phyloP scores from a whole-genome alignment of 2,329 filamentous ascomycete species.

The Alternaria hordeiaustralica region DNA sequence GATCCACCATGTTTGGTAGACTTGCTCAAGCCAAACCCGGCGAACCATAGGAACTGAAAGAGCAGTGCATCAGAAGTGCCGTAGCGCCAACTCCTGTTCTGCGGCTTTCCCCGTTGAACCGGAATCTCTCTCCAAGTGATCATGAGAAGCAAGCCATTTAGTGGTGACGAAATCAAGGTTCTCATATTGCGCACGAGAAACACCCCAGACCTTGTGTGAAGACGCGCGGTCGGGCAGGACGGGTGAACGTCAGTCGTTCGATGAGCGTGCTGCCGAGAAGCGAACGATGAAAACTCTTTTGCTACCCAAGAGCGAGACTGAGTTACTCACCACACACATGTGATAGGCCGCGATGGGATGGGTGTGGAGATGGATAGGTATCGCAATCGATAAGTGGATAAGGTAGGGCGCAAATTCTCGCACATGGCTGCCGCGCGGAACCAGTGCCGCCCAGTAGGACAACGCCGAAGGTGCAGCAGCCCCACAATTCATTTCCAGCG shows the following conservation, averaged over 20 bases:
- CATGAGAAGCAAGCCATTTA: conserved; percentile 2
- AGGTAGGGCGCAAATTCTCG: conserved; percentile 31
- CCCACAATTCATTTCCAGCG: conserved; percentile 44
- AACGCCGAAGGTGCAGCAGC: conserved; percentile 20
- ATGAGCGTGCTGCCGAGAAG: conserved; percentile 17
- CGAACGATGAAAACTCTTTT: conserved; percentile 30
- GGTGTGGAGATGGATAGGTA: conserved; percentile 37
- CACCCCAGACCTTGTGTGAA: conserved; percentile 8
- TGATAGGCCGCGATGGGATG: conserved; percentile 23
- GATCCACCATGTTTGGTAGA: neutral
- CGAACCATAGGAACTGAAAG: neutral
- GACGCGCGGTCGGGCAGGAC: conserved; percentile 20
- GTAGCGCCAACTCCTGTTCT: conserved; percentile 8
- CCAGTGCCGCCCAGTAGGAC: conserved; percentile 25
- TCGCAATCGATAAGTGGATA: conserved; percentile 48
- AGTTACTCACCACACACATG: conserved; percentile 8
- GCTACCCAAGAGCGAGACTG: conserved; percentile 14
- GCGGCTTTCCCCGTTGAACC: conserved; percentile 14
- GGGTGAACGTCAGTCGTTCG: conserved; percentile 5
- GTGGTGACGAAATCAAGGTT: conserved; percentile 13
- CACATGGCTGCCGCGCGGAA: conserved; percentile 33
- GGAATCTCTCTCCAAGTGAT: neutral
- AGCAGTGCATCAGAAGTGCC: neutral
- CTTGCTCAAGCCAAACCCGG: neutral
- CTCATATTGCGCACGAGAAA: conserved; percentile 14